Conservation (phyloP, 2,329 filamentous ascomycete species). For the Botrytis elliptica region DNA sequence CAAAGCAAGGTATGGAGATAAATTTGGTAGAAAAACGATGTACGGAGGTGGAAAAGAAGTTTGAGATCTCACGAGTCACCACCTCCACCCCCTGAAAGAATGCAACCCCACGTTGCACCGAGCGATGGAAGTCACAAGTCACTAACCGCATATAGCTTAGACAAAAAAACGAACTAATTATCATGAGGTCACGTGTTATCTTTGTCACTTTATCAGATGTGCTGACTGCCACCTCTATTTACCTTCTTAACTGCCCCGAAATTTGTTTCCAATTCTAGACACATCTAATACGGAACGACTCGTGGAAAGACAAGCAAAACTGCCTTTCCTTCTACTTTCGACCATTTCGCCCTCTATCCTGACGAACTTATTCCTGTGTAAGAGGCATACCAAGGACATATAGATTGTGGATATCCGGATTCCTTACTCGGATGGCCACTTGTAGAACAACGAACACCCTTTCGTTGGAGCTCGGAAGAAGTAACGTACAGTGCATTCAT, state of each 20-base stretch:
- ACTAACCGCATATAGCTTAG: not conserved
- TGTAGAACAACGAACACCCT: not conserved
- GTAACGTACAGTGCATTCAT: not conserved
- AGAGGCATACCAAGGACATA: not conserved
- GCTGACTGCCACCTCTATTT: not conserved
- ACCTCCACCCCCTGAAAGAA: not conserved
- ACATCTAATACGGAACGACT: not conserved
- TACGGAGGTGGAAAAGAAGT: not conserved
- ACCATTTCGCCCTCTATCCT: not conserved
- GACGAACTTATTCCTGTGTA: not conserved
- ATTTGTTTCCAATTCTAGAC: not conserved
- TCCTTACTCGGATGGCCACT: not conserved
- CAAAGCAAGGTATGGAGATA: not conserved
- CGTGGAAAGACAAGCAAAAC: not conserved
- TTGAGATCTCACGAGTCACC: not conserved
- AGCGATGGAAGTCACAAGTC: not conserved
- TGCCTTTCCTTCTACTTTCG: not conserved
- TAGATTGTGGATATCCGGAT: not conserved
- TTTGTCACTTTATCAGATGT: not conserved
- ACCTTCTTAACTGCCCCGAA: not conserved
- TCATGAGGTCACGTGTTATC: not conserved
- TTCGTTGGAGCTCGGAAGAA: not conserved
- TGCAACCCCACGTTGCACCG: not conserved
- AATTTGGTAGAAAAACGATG: not conserved
- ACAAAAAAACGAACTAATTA: not conserved